Conservation (phyloP, 2,329 filamentous ascomycete species). For the Alternaria panax region DNA sequence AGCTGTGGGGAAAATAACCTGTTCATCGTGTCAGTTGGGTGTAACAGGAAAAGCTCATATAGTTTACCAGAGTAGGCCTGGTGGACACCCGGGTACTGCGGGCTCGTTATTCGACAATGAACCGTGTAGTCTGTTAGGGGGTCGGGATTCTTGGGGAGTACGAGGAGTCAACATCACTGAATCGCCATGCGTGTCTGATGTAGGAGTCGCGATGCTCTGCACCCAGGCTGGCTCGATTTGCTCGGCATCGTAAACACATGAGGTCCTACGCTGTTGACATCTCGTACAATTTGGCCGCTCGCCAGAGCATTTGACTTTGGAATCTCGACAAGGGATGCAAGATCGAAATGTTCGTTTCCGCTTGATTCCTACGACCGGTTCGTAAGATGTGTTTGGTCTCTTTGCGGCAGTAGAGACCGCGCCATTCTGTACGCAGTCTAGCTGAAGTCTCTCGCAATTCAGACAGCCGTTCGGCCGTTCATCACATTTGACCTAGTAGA, state of each 20-base stretch:
- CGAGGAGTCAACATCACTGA: constrained; percentile 21
- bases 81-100: constrained; percentile 28
- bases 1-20: constrained; percentile 38
- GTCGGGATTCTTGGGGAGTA: constrained; percentile 24
- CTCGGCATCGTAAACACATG: constrained; percentile 41
- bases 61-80: constrained; percentile 33
- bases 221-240: constrained; percentile 43
- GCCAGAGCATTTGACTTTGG: constrained; percentile 45
- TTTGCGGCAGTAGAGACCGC: constrained; percentile 22
- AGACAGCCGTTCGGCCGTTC: constrained; percentile 41
- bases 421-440: constrained; percentile 39
- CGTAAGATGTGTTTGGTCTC: constrained; percentile 23
- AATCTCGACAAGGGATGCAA: constrained; percentile 41
- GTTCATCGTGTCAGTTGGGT: background rate
- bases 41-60: background rate
- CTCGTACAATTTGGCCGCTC: constrained; percentile 40
- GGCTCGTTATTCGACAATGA: constrained; percentile 13
- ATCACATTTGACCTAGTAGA: constrained; percentile 41
- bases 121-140: constrained; percentile 5
- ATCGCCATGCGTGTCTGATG: constrained; percentile 15
- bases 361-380: constrained; percentile 38
- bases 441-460: constrained; percentile 40
- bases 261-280: constrained; percentile 34
- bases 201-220: constrained; percentile 33
- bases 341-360: constrained; percentile 43